Percentiles rank a stretch among this genome's conserved stretches.
These are phyloP conservation scores for Gillenia trifoliata DNA, from an alignment of 306 rosid species.

Conservation along the genomic window DNA sequence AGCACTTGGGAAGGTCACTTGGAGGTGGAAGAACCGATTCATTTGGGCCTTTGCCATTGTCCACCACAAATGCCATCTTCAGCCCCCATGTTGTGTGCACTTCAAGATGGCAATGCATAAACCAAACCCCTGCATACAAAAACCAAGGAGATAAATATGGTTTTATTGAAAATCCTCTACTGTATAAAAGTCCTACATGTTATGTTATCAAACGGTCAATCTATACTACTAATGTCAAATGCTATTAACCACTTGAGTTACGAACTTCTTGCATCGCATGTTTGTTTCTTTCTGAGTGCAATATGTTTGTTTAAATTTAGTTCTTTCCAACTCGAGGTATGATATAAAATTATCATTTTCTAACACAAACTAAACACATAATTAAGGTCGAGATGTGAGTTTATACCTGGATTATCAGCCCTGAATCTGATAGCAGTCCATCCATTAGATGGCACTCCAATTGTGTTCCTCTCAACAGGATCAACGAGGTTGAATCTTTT, in stretches of 20 bases:
- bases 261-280: too few relatives aligned
- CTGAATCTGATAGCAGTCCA: conserved; percentile 79
- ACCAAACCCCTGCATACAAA: conserved; percentile 60
- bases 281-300: too few relatives aligned
- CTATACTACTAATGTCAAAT: not conserved
- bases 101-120: conserved; percentile 83
- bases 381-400: not conserved
- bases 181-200: not conserved
- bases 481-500: conserved; percentile 66
- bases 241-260: too few relatives aligned
- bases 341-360: not conserved
- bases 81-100: conserved; percentile 88
- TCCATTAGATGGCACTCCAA: conserved; percentile 75
- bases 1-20: conserved; percentile 67
- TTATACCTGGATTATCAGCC: conserved; percentile 84
- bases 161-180: not conserved
- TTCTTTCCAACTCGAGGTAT: too few relatives aligned
- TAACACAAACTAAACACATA: not conserved
- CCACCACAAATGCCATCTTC: conserved; percentile 86
- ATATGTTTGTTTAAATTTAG: too few relatives aligned
- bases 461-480: conserved; percentile 83
- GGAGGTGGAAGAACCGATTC: conserved; percentile 77
- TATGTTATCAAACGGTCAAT: not conserved
- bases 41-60: conserved; percentile 71
- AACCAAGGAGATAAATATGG: not conserved